Evolutionary conservation across 371 early-diverging fungal genomes (phyloP).

Genomic region (Apophysomyces trapeziformis): DNA sequence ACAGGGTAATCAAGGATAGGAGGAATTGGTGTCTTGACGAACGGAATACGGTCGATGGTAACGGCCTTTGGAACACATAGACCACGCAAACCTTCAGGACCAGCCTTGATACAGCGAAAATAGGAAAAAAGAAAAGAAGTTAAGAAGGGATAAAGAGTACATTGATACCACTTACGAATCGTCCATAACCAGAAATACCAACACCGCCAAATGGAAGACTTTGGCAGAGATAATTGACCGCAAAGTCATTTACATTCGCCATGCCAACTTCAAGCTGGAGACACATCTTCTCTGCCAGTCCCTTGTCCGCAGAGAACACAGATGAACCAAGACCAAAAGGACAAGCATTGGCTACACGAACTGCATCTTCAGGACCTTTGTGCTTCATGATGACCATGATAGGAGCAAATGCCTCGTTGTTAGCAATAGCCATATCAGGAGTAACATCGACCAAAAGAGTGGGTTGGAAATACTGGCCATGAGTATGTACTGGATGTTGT

Average conservation of each 20-base stretch:
- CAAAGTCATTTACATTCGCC: constrained; percentile 89
- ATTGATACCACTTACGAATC: constrained; percentile 41
- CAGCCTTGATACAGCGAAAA: constrained; percentile 33
- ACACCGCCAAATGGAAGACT: constrained; percentile 87
- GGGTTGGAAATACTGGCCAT: constrained; percentile 83
- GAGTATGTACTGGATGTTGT: constrained; percentile 67
- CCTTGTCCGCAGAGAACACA: constrained; percentile 76
- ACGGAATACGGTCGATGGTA: constrained; percentile 74
- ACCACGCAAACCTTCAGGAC: constrained; percentile 77
- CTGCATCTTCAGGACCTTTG: constrained; percentile 70
- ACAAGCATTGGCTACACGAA: constrained; percentile 73
- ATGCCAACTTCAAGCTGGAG: constrained; percentile 75
- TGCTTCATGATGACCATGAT: constrained; percentile 84
- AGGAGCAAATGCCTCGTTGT: constrained; percentile 84
- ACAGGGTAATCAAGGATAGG: constrained; percentile 70
- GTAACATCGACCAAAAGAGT: constrained; percentile 81
- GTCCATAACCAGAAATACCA: constrained; percentile 80
- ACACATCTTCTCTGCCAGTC: constrained; percentile 66
- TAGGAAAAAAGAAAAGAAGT: background rate
- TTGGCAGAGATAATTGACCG: constrained; percentile 84
- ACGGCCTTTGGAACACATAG: constrained; percentile 74
- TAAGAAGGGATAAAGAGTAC: too few relatives aligned
- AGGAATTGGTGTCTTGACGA: constrained; percentile 77
- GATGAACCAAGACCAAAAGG: constrained; percentile 82
- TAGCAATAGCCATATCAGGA: constrained; percentile 74